Conservation (phyloP, 805 yeast genomes). For the Candida ficus region DNA sequence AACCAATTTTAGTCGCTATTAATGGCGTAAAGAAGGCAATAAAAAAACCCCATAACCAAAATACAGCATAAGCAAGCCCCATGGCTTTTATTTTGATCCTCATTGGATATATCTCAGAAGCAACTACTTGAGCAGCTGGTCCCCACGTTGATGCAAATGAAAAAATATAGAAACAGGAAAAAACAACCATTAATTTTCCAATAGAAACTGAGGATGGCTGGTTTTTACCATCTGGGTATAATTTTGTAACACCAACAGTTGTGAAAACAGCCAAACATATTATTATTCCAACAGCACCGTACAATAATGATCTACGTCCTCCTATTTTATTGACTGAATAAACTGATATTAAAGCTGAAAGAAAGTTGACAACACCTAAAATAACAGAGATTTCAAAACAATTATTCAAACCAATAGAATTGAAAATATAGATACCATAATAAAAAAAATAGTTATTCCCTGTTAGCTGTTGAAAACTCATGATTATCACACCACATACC, state of each 20-base stretch:
- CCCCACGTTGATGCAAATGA: conserved; percentile 76
- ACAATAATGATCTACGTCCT: conserved; percentile 42
- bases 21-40: conserved; percentile 69
- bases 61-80: conserved; percentile 57
- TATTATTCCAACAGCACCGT: conserved; percentile 46
- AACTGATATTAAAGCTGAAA: conserved; percentile 47
- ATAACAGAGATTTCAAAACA: conserved; percentile 55
- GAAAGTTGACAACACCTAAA: conserved; percentile 56
- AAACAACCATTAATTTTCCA: conserved; percentile 67
- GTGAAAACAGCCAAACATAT: conserved; percentile 46
- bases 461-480: conserved; percentile 63
- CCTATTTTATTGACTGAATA: conserved; percentile 50
- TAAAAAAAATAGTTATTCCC: conserved; percentile 66
- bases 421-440: conserved; percentile 59
- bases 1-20: conserved; percentile 59
- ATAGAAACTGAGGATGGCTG: conserved; percentile 46
- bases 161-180: conserved; percentile 65
- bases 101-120: conserved; percentile 67
- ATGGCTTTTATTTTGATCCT: conserved; percentile 57
- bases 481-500: conserved; percentile 48
- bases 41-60: conserved; percentile 64
- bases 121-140: conserved; percentile 58
- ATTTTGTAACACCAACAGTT: conserved; percentile 51
- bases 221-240: conserved; percentile 38
- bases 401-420: conserved; percentile 54